Base-by-base conservation (phyloP, 208 protist species). In the Crithidia bombi region DNA sequence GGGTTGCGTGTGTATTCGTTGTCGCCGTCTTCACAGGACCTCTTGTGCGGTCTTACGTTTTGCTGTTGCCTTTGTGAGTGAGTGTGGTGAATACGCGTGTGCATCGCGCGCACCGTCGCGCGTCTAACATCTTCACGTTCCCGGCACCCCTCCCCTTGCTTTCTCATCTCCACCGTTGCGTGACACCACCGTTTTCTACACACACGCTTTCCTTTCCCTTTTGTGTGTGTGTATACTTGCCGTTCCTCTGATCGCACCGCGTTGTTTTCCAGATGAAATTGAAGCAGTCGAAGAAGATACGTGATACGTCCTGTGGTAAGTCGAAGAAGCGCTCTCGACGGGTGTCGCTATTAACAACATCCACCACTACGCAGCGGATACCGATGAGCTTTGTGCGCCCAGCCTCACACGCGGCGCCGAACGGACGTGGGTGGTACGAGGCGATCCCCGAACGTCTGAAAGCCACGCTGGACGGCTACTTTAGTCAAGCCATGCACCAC, bases 351-450 rank as follows among this genome's bases (percentile, higher is more conserved):
- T n/a, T n/a, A n/a, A n/a, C n/a, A n/a, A n/a, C n/a, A n/a, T n/a
- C n/a, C n/a, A n/a, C n/a, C n/a, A n/a, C n/a, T 35, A 12, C 44
- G 5, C 23, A 44, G 28, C 32, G 38, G 23, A 12, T 67, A 25
- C 1, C 1, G 14, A 94, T 95, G 86, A 65, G 73, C 30, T 93
- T 91, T 67, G 73, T 72, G 19, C 83, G 91, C 9, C 49, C 65
- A 15, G 91, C 91, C 56, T 81, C 83, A 10, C 91, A 94, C 59
- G 84, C 88, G 2, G 86, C 65, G 19, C 79, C 79, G 14, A 64
- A 79, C 43, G 87, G 85, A 9, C 47, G 65, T 21, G 85, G 86
- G 46, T 96, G 91, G 91, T 96, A 96, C 59, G 86, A 92, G 17
- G 73, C 70, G 17, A 82, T 75, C 26, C 63, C 82, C 3, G 62